Evolutionary conservation across 225 moss, liverwort and hornwort genomes (phyloP).

Genomic region (Asterella californica): DNA sequence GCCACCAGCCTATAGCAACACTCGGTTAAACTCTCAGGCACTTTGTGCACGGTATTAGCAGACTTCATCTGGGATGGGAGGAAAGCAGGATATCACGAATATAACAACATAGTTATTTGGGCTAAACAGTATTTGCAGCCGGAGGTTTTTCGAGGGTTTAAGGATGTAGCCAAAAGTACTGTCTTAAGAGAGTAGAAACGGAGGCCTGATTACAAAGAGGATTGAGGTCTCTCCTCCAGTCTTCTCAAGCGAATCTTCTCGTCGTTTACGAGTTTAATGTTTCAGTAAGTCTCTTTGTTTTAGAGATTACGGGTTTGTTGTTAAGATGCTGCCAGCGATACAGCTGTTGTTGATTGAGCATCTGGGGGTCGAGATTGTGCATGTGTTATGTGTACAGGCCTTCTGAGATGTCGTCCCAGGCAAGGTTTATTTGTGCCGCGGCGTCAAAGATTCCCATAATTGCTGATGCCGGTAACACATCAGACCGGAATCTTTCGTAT

Average conservation of each 20-base stretch:
- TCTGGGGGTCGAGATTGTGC: neutral
- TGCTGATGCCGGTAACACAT: conserved; percentile 27
- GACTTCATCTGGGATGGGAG: no score
- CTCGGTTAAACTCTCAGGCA: no score
- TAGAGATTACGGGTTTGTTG: neutral
- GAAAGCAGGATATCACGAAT: no score
- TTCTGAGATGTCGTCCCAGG: conserved; percentile 24
- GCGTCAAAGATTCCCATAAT: conserved; percentile 26
- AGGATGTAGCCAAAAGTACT: neutral
- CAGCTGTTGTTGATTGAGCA: neutral
- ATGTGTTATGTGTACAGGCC: conserved; percentile 3
- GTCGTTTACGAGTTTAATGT: neutral
- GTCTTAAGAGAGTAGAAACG: neutral
- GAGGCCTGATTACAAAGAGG: no score
- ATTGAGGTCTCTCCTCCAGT: no score
- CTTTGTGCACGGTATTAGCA: no score
- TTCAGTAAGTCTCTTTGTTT: neutral
- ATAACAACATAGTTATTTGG: neutral
- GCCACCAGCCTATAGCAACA: no score
- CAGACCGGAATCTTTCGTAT: neutral
- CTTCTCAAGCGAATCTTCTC: neutral
- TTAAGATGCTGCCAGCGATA: neutral
- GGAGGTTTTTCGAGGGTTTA: conserved; percentile 2
- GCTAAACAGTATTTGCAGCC: neutral
- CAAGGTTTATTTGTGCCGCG: conserved; percentile 25